Evolutionary conservation across 2,329 filamentous ascomycete genomes (phyloP).

Genomic region (Ophiocordyceps camponoti-saundersi): DNA sequence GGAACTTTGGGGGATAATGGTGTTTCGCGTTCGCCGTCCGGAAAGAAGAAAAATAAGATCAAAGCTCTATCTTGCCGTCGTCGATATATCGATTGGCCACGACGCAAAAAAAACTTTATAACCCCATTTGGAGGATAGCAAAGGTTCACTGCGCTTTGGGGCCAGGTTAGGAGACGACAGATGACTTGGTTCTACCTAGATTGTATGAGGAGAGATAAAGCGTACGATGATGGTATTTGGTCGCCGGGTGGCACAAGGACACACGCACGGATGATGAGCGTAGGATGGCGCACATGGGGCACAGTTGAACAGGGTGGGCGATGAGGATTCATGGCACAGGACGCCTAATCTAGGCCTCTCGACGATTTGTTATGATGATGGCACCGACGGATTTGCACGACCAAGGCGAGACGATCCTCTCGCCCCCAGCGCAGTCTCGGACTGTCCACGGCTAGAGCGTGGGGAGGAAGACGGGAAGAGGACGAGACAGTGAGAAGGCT

Average conservation of each 20-base stretch:
- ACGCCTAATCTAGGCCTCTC: slow-evolving; percentile 15
- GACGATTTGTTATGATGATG: not conserved
- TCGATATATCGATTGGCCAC: not conserved
- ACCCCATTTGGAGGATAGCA: not conserved
- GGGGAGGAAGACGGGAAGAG: not conserved
- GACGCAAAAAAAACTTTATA: not conserved
- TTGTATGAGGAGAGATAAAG: slow-evolving; percentile 4
- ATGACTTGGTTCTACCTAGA: slow-evolving; percentile 3
- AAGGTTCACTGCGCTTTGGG: not conserved
- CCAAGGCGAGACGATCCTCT: not conserved
- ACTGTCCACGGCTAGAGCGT: not conserved
- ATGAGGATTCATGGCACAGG: not conserved
- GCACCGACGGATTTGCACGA: not conserved
- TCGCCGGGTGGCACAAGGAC: slow-evolving; percentile 3
- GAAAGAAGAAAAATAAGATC: not conserved
- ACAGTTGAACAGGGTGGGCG: slow-evolving; percentile 1
- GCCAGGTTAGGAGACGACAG: slow-evolving; percentile 2
- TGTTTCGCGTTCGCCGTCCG: not conserved
- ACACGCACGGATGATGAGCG: slow-evolving; percentile 2
- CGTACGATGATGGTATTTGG: slow-evolving; percentile 3
- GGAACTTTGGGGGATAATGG: slow-evolving; percentile 1
- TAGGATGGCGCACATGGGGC: slow-evolving; percentile 2
- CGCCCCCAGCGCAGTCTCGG: not conserved
- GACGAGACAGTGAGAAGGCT: not conserved
- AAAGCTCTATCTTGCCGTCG: not conserved